phyloP scores from a whole-genome alignment of 75 land plant genomes.

The Sequoiadendron giganteum region DNA sequence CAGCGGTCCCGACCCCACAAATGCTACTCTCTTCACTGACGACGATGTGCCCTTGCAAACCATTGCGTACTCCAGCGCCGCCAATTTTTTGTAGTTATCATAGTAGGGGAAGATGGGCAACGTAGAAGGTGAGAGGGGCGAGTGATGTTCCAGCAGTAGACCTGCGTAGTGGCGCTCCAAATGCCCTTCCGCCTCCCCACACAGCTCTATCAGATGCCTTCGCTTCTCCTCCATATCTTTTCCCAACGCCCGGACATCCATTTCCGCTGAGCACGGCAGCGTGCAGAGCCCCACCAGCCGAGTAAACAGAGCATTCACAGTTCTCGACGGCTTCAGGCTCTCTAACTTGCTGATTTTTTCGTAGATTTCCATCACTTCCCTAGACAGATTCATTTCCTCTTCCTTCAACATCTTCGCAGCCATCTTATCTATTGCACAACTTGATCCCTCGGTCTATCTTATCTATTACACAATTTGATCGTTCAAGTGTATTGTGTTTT shows the following conservation, averaged over 20 bases:
- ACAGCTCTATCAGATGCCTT: constrained; percentile 4
- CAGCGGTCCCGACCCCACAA: constrained; percentile 17
- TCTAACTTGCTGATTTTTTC: background rate
- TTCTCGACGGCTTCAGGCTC: background rate
- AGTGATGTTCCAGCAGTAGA: constrained; percentile 16
- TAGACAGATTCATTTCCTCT: background rate
- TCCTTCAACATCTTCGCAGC: background rate
- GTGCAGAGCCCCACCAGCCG: constrained; percentile 5
- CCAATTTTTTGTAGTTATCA: constrained; percentile 16
- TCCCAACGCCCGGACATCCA: background rate
- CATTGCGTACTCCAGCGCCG: constrained; percentile 13
- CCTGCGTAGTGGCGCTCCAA: constrained; percentile 23
- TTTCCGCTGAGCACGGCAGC: background rate
- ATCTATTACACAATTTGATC: too few relatives aligned
- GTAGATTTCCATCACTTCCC: constrained; percentile 1
- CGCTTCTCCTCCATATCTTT: background rate
- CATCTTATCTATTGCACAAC: too few relatives aligned
- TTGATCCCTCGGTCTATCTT: too few relatives aligned
- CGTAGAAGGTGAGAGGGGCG: background rate
- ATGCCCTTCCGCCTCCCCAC: constrained; percentile 14
- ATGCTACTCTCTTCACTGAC: constrained; percentile 6
- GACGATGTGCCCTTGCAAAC: background rate
- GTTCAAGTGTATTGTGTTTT: too few relatives aligned
- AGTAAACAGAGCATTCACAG: background rate
- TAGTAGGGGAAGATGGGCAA: constrained; percentile 18